phyloP scores from a whole-genome alignment of 805 yeast species.

The Cyberlindnera xishuangbannaensis region DNA sequence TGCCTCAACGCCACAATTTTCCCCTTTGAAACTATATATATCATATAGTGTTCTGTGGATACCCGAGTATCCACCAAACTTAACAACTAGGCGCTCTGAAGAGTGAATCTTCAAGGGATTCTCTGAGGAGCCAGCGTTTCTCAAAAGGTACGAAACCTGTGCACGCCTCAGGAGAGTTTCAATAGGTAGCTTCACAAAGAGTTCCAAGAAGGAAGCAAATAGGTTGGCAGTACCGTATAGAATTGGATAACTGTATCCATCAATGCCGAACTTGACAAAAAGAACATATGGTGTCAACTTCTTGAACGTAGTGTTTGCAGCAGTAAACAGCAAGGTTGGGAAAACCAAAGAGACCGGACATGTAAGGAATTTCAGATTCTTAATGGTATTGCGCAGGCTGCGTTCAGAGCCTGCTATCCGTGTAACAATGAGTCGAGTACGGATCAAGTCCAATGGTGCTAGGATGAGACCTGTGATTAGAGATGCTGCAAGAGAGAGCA shows the following conservation, averaged over 20 bases:
- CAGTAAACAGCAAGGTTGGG: conserved; percentile 66
- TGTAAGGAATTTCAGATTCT: conserved; percentile 40
- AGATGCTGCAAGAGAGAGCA: conserved; percentile 64
- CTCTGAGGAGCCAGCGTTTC: conserved; percentile 19
- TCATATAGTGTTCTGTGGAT: conserved; percentile 48
- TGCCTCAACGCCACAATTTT: conserved; percentile 41
- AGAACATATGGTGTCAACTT: conserved; percentile 62
- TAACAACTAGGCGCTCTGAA: conserved; percentile 49
- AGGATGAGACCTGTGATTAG: conserved; percentile 66
- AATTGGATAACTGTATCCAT: conserved; percentile 56
- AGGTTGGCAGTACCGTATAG: conserved; percentile 55
- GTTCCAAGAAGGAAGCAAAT: conserved; percentile 56
- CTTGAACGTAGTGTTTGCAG: conserved; percentile 54
- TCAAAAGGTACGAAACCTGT: conserved; percentile 61
- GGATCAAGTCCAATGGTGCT: conserved; percentile 76
- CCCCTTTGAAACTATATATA: conserved; percentile 33
- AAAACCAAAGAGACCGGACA: conserved; percentile 56
- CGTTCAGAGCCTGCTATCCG: conserved; percentile 47
- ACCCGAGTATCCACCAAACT: conserved; percentile 51
- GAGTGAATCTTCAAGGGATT: conserved; percentile 36
- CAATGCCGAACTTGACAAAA: conserved; percentile 57
- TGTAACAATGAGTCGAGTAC: conserved; percentile 71
- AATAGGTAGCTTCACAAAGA: conserved; percentile 75
- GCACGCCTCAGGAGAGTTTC: conserved; percentile 84
- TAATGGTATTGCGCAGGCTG: conserved; percentile 66